Evolutionary conservation across 177 flowering plant genomes (phyloP).

Genomic region (Vitis hybrid): DNA sequence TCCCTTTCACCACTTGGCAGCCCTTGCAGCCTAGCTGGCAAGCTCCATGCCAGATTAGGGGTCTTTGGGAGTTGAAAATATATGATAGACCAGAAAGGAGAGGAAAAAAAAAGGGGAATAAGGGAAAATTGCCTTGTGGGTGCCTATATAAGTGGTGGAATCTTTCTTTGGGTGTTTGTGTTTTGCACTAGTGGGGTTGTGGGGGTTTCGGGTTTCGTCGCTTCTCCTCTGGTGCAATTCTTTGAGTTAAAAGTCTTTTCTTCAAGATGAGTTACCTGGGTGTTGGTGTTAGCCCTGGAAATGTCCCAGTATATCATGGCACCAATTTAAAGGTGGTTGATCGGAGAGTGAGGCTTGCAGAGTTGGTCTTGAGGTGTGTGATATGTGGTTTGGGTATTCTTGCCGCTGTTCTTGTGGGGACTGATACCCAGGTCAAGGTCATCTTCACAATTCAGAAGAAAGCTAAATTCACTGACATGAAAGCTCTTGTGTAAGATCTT

Average conservation of each 20-base stretch:
- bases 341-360: constrained; percentile 67
- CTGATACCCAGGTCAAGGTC: constrained; percentile 66
- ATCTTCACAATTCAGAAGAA: constrained; percentile 72
- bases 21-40: not conserved
- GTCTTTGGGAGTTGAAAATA: not conserved
- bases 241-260: not conserved
- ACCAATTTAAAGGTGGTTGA: constrained; percentile 59
- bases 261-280: constrained; percentile 50
- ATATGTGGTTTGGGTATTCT: constrained; percentile 66
- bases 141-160: constrained; percentile 23
- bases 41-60: constrained; percentile 6
- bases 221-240: not conserved
- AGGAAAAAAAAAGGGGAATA: not conserved
- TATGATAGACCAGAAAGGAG: not conserved
- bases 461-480: constrained; percentile 87
- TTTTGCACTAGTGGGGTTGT: not conserved
- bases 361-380: constrained; percentile 71
- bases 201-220: not conserved
- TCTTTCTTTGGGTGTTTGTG: not conserved
- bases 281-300: constrained; percentile 80
- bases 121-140: not conserved
- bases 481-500: constrained; percentile 71
- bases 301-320: constrained; percentile 72
- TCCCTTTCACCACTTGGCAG: constrained; percentile 25
- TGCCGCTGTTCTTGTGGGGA: constrained; percentile 72